These are phyloP conservation scores for Sugiyamaella smithiae DNA, from an alignment of 805 yeast species.

Conservation along the genomic window DNA sequence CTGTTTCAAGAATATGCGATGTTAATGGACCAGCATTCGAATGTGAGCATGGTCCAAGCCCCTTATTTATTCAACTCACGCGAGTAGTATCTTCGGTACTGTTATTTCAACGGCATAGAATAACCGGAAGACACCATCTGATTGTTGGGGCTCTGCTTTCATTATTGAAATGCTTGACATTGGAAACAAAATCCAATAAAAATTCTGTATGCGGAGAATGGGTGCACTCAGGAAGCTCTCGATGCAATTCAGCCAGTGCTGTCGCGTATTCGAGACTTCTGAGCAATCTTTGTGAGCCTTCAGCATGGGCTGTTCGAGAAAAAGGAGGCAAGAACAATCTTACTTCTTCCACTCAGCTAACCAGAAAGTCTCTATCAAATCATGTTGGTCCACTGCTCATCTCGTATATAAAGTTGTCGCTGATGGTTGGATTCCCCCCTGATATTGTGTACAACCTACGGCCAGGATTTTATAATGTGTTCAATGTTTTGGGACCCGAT, in stretches of 20 bases:
- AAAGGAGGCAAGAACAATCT: conserved; percentile 39
- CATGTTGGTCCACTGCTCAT: conserved; percentile 58
- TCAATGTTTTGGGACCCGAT: conserved; percentile 64
- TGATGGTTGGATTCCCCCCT: conserved; percentile 48
- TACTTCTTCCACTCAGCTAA: conserved; percentile 52
- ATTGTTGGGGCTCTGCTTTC: conserved; percentile 48
- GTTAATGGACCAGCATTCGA: conserved; percentile 26
- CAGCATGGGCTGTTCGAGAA: conserved; percentile 32
- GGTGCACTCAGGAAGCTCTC: conserved; percentile 6
- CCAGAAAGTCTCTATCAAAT: conserved; percentile 61
- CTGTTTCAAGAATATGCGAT: conserved; percentile 33
- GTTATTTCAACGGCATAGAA: conserved; percentile 64
- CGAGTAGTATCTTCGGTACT: conserved; percentile 59
- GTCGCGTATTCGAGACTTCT: conserved; percentile 55
- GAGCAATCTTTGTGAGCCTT: conserved; percentile 72
- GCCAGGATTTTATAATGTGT: conserved; percentile 57
- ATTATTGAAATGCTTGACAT: conserved; percentile 48
- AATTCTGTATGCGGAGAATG: conserved; percentile 11
- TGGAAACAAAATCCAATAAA: conserved; percentile 11
- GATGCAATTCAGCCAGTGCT: conserved; percentile 38
- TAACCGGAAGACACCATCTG: conserved; percentile 72
- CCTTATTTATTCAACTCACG: conserved; percentile 40
- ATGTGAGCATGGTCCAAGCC: conserved; percentile 24
- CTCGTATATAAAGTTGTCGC: conserved; percentile 54
- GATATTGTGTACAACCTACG: conserved; percentile 48